Evolutionary conservation across 1,139 yeast genomes (phyloP), one percentile per base, ranked within the genome.

Genomic region (Saccharomyces hybrid): DNA sequence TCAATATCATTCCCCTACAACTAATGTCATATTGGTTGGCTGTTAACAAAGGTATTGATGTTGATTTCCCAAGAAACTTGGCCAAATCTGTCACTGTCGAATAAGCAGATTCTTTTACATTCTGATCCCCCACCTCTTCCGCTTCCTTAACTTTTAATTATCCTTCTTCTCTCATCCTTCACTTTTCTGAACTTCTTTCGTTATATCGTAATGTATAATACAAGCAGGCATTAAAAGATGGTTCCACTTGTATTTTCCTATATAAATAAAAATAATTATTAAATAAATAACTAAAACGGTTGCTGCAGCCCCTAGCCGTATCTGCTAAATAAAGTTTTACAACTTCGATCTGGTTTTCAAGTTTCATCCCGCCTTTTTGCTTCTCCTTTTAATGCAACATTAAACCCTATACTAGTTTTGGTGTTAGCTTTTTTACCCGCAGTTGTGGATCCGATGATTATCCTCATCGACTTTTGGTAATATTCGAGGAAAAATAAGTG

Each of bases 41-140:
- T 52, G 93, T 89, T 56, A 84, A 86, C 75, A 87, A 93, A 71
- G 98, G 98, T 48, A 86, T 88, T 66, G 96, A 95, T 71, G 99
- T 95, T 57, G 99, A 95, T 73, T 93, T 93, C 83, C 99, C 99
- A 64, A 86, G 99, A 76, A 95, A 95, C 77, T 81, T 95, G 76
- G 99, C 99, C 61, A 95, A 95, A 78, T 86, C 96, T 50, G 99
- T 95, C 57, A 95, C 99, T 54, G 99, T 95, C 60, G 98, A 74
- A 58, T 71, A 61, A 53, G 27, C 8, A n/a, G 12, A 14, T 9
- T 16, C 3, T 2, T 27, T 26, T 24, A n/a, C 28, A 4, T 46
- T 46, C 16, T 12, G 2, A 5, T 4, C 19, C 46, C 21, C 2
- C n/a, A n/a, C 24, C 29, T 28, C 42, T 26, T 48, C 27, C 42